Evolutionary conservation across 306 rosid genomes (phyloP).

Genomic region (Oemleria cerasiformis): DNA sequence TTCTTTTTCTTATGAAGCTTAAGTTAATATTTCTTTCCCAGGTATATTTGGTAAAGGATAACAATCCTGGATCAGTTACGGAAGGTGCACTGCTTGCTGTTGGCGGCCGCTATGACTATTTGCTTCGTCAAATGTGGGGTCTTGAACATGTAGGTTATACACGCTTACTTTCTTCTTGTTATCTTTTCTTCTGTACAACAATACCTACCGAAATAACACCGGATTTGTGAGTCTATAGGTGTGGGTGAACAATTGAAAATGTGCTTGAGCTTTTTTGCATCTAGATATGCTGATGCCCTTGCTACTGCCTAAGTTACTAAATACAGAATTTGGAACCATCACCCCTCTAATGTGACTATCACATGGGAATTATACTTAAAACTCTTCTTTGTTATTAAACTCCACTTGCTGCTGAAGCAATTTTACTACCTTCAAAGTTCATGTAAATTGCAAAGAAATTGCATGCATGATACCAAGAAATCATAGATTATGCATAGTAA

Average conservation of each 20-base stretch:
- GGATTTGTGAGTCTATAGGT: not conserved
- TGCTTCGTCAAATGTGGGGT: constrained; percentile 74
- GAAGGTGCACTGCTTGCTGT: constrained; percentile 83
- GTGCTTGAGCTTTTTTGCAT: not conserved
- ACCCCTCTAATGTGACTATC: not conserved
- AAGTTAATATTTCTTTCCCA: constrained; percentile 38
- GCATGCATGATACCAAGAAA: not conserved
- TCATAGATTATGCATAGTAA: not conserved
- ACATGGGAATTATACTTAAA: not conserved
- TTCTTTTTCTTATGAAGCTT: constrained; percentile 6
- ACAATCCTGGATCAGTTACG: constrained; percentile 56
- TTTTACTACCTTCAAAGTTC: not conserved
- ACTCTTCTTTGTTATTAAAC: not conserved
- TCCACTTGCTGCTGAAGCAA: not conserved
- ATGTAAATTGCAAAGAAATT: not conserved
- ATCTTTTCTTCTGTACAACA: not conserved
- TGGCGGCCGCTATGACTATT: constrained; percentile 87
- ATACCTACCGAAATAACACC: not conserved
- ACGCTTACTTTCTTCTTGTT: not conserved
- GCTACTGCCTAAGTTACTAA: not conserved
- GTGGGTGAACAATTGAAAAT: not conserved
- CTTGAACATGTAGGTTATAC: constrained; percentile 54
- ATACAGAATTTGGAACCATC: constrained; percentile 1
- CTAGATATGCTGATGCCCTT: not conserved
- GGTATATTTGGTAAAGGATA: constrained; percentile 84